A percentile compares a stretch with the other conserved stretches of the same genome.
Conservation (phyloP, 768 basidiomycete species). For the Kwoniella sp. region DNA sequence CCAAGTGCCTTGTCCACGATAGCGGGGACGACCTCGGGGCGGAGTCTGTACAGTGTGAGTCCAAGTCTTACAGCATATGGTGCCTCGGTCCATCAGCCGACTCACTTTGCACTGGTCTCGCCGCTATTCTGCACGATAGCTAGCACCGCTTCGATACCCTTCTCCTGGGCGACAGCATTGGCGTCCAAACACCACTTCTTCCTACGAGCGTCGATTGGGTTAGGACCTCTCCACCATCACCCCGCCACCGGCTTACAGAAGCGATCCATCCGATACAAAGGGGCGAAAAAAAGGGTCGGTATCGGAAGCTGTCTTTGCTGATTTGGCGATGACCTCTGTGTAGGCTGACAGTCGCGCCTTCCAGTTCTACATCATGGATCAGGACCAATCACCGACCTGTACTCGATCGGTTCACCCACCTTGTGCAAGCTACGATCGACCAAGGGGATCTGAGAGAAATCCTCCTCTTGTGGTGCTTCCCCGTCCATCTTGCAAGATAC, state of each 20-base stretch:
- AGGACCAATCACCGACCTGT: background rate
- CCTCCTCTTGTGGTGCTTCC: constrained; percentile 85
- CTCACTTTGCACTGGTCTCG: constrained; percentile 66
- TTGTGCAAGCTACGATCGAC: constrained; percentile 82
- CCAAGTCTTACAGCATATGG: background rate
- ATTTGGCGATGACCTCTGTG: constrained; percentile 76
- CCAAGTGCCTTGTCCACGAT: constrained; percentile 95
- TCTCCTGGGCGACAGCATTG: constrained; percentile 97
- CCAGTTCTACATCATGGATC: constrained; percentile 64
- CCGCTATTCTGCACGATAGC: constrained; percentile 86
- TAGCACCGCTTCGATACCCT: constrained; percentile 83
- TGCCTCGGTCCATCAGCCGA: background rate
- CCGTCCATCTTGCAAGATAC: constrained; percentile 72
- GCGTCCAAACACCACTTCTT: constrained; percentile 84
- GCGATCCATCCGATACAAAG: constrained; percentile 70
- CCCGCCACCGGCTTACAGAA: constrained; percentile 56
- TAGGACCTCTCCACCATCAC: too few relatives aligned
- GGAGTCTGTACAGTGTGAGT: constrained; percentile 53
- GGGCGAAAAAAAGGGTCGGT: constrained; percentile 90
- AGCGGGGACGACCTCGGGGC: constrained; percentile 76
- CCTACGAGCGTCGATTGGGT: constrained; percentile 27
- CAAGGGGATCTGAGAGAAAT: constrained; percentile 75
- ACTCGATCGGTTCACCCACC: constrained; percentile 33
- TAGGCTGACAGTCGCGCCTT: constrained; percentile 95
- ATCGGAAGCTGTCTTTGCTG: constrained; percentile 84